Percentiles rank a stretch among this genome's conserved stretches.
Conservation (phyloP, 352 stramenopile species). For the Pythium grandisporangium region DNA sequence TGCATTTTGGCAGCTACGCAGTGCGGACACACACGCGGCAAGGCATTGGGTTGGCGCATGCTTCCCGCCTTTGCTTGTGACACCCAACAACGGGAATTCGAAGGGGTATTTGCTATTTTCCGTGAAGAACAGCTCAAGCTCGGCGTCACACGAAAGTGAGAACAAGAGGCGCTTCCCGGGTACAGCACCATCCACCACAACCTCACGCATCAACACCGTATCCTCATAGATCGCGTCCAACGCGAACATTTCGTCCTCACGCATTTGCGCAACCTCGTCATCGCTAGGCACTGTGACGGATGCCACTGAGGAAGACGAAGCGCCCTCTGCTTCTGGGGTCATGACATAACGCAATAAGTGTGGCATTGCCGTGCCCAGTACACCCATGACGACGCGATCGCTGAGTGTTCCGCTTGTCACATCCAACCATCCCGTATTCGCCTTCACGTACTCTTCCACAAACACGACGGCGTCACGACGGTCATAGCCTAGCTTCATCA, state of each 20-base stretch:
- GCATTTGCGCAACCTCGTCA: slow-evolving; percentile 38
- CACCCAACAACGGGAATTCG: slow-evolving; percentile 47
- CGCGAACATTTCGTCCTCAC: slow-evolving; percentile 69
- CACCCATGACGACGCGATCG: slow-evolving; percentile 19
- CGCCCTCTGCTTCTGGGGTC: slow-evolving; percentile 1
- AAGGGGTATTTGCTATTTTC: slow-evolving; percentile 59
- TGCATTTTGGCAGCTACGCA: slow-evolving; percentile 35
- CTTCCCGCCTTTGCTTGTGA: slow-evolving; percentile 24
- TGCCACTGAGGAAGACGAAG: no score
- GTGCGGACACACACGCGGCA: slow-evolving; percentile 28
- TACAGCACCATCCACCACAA: no score
- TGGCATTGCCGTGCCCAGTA: slow-evolving; percentile 31
- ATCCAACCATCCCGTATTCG: not conserved
- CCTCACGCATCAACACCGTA: slow-evolving; percentile 23
- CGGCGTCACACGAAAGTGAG: slow-evolving; percentile 31
- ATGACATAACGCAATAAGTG: slow-evolving; percentile 36
- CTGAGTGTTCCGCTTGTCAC: slow-evolving; percentile 22
- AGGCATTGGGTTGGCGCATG: slow-evolving; percentile 30
- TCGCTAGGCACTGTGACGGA: slow-evolving; percentile 4
- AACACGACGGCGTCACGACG: slow-evolving; percentile 35
- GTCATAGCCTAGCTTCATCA: slow-evolving; percentile 78
- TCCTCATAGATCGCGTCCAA: slow-evolving; percentile 82
- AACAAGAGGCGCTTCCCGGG: slow-evolving; percentile 33
- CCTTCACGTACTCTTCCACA: slow-evolving; percentile 26
- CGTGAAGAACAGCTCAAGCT: slow-evolving; percentile 48